Conservation (phyloP, 305 asterid genomes). For the Rubia tinctorum region DNA sequence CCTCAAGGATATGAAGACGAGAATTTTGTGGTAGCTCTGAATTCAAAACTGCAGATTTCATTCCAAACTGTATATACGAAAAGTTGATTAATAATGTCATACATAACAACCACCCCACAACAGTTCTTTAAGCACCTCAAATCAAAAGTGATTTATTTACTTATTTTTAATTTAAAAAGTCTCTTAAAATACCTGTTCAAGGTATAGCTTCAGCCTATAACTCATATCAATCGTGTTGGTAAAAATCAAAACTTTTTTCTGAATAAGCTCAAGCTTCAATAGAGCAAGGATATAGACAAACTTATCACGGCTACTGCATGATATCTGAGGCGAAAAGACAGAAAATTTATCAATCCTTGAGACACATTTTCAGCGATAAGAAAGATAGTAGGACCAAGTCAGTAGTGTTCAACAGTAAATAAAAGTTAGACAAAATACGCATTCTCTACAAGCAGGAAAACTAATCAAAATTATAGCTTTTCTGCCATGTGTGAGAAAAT, state of each 20-base stretch:
- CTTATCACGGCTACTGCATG: conserved; percentile 75
- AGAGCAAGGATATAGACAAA: conserved; percentile 78
- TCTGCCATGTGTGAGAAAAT: neutral
- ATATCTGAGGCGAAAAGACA: conserved; percentile 51
- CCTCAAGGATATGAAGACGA: conserved; percentile 66
- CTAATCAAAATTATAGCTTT: neutral
- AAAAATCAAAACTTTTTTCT: conserved; percentile 83
- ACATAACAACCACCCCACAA: neutral
- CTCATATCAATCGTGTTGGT: conserved; percentile 83
- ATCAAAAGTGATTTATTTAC: neutral
- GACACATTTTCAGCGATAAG: neutral
- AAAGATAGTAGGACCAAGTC: neutral
- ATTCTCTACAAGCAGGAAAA: neutral
- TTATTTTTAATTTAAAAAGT: neutral
- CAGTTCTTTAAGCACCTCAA: neutral
- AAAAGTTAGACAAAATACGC: neutral
- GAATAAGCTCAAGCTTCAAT: conserved; percentile 73
- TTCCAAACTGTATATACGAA: conserved; percentile 67
- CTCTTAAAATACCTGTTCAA: conserved; percentile 2
- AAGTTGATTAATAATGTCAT: conserved; percentile 3
- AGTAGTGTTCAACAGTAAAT: neutral
- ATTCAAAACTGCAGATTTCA: conserved; percentile 89
- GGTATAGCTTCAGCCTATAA: conserved; percentile 53
- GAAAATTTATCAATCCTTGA: conserved; percentile 16
- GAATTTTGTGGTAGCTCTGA: conserved; percentile 97